Evolutionary conservation across 169 alveolate genomes (phyloP), one percentile per base, ranked within the genome.

Genomic region (Miamiensis avidus): DNA sequence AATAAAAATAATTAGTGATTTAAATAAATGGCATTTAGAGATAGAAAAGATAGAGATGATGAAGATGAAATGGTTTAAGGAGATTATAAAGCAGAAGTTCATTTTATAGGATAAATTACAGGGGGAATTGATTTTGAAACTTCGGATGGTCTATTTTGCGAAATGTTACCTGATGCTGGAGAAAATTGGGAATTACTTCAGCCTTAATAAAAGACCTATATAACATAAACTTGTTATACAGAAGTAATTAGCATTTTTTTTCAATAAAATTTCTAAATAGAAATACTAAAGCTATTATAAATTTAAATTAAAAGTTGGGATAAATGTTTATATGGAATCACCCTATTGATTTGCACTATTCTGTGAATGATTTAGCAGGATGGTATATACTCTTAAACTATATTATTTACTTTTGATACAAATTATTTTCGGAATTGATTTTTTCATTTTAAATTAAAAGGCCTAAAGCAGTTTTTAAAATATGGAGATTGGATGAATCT

Each of bases 401-500:
- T 31, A 29, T n/a, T n/a, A n/a, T n/a, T n/a, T n/a, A n/a, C n/a
- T n/a, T n/a, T n/a, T n/a, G n/a, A n/a, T n/a, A n/a, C n/a, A n/a
- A n/a, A n/a, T n/a, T n/a, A n/a, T n/a, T n/a, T n/a, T n/a, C n/a
- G n/a, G n/a, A n/a, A n/a, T n/a, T n/a, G n/a, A n/a, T n/a, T n/a
- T n/a, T n/a, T n/a, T n/a, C n/a, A n/a, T n/a, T n/a, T 65, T 0
- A 64, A 30, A 29, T 25, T 29, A 31, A 49, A 30, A 65, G 75
- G 87, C 88, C 88, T 6, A 82, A 87, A 76, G 88, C 85, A 15
- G 75, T 86, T 64, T 75, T 89, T 32, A 82, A 88, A 75, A 82
- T 89, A 1, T 89, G 93, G 93, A 84, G 93, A 75, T 82, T 89
- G 33, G 93, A 89, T 86, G 79, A 88, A 31, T 34, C 87, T 30